These are phyloP conservation scores for Coemansia sp. DNA, from an alignment of 371 early-diverging fungal species.

Conservation along the genomic window DNA sequence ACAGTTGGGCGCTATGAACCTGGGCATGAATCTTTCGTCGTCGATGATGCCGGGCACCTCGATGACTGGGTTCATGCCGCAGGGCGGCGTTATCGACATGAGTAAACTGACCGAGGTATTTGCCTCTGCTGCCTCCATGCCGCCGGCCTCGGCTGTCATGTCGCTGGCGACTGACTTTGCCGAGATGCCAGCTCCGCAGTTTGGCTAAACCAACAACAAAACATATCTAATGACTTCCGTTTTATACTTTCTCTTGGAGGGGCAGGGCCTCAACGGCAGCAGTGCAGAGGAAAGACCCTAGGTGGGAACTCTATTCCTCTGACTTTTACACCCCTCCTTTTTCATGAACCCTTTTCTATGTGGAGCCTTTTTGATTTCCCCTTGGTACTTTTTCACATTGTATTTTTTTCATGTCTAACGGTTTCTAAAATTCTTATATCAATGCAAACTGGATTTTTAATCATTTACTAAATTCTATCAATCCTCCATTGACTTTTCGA, in stretches of 20 bases:
- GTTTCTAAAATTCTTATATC: background rate
- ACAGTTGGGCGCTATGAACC: constrained; percentile 19
- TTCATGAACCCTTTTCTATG: background rate
- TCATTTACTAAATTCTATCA: background rate
- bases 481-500: constrained; percentile 17
- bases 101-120: constrained; percentile 27
- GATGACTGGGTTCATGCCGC: constrained; percentile 22
- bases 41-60: constrained; percentile 36
- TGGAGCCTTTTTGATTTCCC: background rate
- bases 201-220: background rate
- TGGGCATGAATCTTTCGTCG: constrained; percentile 2
- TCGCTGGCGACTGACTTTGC: constrained; percentile 15
- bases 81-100: constrained; percentile 25
- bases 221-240: background rate
- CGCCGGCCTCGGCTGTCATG: constrained; percentile 18
- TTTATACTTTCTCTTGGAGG: too few species aligned
- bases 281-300: too few species aligned
- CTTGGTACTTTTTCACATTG: background rate
- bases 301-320: background rate
- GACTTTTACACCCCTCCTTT: too few species aligned
- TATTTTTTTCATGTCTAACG: background rate
- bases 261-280: too few species aligned
- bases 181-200: background rate
- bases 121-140: constrained; percentile 11
- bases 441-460: constrained; percentile 4